Base-by-base conservation (phyloP, 257 asterid species). In the Schizonepeta tenuifolia region DNA sequence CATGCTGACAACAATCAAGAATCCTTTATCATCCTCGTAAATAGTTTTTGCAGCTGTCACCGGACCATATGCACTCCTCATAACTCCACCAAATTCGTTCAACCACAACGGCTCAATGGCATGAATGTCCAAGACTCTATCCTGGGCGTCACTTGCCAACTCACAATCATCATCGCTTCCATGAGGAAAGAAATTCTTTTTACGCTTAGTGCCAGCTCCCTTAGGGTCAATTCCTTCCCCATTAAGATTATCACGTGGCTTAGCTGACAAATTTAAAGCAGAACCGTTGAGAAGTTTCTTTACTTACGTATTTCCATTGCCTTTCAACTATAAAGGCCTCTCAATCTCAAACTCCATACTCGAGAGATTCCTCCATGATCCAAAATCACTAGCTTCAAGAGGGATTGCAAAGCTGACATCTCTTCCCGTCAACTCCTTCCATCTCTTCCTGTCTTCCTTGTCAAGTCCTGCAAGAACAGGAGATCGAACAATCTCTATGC, bases 341-440 rank as follows among this genome's bases (percentile, higher is more conserved):
- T 77, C 81, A 14, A 77, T 53, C 77, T 77, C 81, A 65, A 70
- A 54, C 47, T 77, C 81, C 47, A 65, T 33, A 10, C n/a, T 77
- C 3, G 81, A 62, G 24, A 77, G 63, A 36, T 64, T 77, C 22
- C 81, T 77, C 81, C 81, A 77, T 3, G 69, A 63, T 41, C 77
- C 71, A 22, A 77, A 77, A 43, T 64, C 81, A 64, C 69, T 41
- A 46, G 81, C 81, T 17, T 77, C 81, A 33, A 22, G 47, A 55
- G 81, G 77, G 63, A 77, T 65, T 2, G 77, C 43, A 17, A 77
- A 70, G 12, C 59, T 71, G 13, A 71, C 35, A 43, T 77, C 81
- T 21, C 81, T 61, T 15, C 81, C 81, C 0, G 81, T 77, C 60
- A 77, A 20, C 47, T 77, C 77, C 77, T 70, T 70, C 81, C 81